These are phyloP conservation scores for Colletotrichum sp. DNA, from an alignment of 2,329 filamentous ascomycete species.

Conservation along the genomic window DNA sequence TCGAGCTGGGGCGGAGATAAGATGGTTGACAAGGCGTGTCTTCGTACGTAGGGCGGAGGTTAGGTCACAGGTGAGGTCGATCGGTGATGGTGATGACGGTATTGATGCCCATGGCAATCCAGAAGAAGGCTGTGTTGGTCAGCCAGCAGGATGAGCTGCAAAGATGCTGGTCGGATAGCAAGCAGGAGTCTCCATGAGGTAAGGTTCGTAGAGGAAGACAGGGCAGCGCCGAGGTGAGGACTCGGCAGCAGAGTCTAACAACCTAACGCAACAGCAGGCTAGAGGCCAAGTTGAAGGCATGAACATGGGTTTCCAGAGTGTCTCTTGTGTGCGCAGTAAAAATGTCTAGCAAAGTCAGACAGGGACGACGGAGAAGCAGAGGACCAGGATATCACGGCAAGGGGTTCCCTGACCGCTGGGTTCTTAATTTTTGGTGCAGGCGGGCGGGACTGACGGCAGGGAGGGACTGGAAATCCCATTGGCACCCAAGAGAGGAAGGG, in stretches of 20 bases:
- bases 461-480: slow-evolving; percentile 5
- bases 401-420: slow-evolving; percentile 5
- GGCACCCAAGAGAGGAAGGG: slow-evolving; percentile 1
- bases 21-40: not conserved
- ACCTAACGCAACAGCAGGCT: not conserved
- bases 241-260: not conserved
- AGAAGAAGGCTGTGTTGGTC: not conserved
- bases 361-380: not conserved
- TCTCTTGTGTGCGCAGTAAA: not conserved
- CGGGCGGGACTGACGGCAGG: slow-evolving; percentile 13
- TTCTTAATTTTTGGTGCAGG: slow-evolving; percentile 11
- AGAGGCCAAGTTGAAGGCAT: not conserved
- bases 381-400: not conserved
- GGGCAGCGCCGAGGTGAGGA: not conserved
- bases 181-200: not conserved
- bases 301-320: not conserved
- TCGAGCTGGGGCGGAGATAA: not conserved
- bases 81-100: not conserved
- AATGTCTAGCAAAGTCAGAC: not conserved
- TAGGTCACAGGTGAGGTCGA: not conserved
- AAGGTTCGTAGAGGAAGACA: not conserved
- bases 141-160: not conserved
- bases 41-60: not conserved
- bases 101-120: not conserved
- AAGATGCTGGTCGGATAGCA: not conserved